Percentiles rank a stretch among this genome's conserved stretches.
Evolutionary conservation across 148 eudicot genomes (phyloP).

Genomic region (Diospyros lotus): DNA sequence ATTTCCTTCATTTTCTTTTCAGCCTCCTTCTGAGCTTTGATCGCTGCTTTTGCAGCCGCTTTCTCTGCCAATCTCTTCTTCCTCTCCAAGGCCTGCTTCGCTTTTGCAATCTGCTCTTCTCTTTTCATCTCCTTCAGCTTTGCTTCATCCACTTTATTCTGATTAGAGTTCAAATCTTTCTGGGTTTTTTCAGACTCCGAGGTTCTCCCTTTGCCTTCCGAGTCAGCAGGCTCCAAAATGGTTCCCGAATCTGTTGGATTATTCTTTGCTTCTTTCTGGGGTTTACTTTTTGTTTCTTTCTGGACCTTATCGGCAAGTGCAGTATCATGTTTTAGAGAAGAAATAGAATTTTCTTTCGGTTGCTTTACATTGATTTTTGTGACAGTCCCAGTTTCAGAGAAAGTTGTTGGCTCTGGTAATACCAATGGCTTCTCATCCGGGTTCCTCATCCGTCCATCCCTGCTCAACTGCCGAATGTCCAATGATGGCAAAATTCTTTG

Average conservation of each 20-base stretch:
- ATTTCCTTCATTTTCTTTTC: slow-evolving; percentile 86
- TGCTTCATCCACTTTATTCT: slow-evolving; percentile 40
- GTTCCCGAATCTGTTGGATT: slow-evolving; percentile 27
- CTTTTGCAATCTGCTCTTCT: slow-evolving; percentile 79
- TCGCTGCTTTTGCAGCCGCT: slow-evolving; percentile 82
- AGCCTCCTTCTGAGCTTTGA: slow-evolving; percentile 86
- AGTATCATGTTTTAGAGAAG: slow-evolving; percentile 21
- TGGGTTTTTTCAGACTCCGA: slow-evolving; percentile 35
- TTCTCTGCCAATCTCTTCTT: slow-evolving; percentile 86
- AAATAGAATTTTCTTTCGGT: slow-evolving; percentile 39
- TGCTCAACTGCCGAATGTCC: slow-evolving; percentile 65
- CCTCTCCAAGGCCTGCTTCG: slow-evolving; percentile 73
- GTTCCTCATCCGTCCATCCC: slow-evolving; percentile 82
- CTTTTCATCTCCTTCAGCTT: slow-evolving; percentile 67
- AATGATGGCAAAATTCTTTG: slow-evolving; percentile 62
- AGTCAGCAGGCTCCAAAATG: slow-evolving; percentile 23
- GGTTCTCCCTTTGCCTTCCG: slow-evolving; percentile 35
- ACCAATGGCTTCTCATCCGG: slow-evolving; percentile 75
- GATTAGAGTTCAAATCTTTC: slow-evolving; percentile 26
- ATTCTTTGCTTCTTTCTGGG: slow-evolving; percentile 39
- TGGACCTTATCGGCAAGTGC: slow-evolving; percentile 31
- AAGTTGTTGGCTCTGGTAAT: slow-evolving; percentile 28
- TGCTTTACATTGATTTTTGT: slow-evolving; percentile 35
- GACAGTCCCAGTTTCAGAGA: slow-evolving; percentile 24
- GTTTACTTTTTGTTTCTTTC: slow-evolving; percentile 22